A percentile compares a stretch with the other conserved stretches of the same genome.
phyloP scores from a whole-genome alignment of 495 filamentous ascomycete genomes.

The Pseudoneurospora amorphoporcata region DNA sequence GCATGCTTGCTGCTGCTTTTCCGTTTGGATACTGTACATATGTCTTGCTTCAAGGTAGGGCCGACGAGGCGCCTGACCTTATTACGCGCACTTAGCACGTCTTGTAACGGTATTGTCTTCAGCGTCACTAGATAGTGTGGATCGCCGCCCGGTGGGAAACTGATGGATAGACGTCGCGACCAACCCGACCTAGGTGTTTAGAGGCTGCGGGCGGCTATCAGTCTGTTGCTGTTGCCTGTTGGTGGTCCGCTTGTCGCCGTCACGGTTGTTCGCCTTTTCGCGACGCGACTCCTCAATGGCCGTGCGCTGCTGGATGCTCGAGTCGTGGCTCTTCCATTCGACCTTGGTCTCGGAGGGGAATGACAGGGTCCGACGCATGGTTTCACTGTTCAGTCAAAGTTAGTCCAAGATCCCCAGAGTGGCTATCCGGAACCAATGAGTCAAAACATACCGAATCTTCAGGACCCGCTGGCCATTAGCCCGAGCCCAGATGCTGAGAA shows the following conservation, averaged over 20 bases:
- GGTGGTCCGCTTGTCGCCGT: slow-evolving; percentile 30
- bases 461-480: slow-evolving; percentile 86
- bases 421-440: background rate
- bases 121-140: background rate
- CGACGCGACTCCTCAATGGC: slow-evolving; percentile 75
- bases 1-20: slow-evolving; percentile 6
- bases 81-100: background rate
- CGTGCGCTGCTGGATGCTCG: slow-evolving; percentile 68
- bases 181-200: background rate
- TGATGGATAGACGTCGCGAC: background rate
- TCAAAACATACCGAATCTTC: slow-evolving; percentile 72
- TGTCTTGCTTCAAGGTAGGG: background rate
- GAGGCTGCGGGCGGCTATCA: slow-evolving; percentile 6
- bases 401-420: background rate
- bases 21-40: slow-evolving; percentile 9
- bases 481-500: slow-evolving; percentile 94
- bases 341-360: slow-evolving; percentile 85
- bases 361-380: slow-evolving; percentile 75
- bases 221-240: slow-evolving; percentile 17
- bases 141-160: background rate
- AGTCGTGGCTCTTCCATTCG: slow-evolving; percentile 86
- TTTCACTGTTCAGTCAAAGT: slow-evolving; percentile 51
- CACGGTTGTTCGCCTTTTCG: slow-evolving; percentile 51
- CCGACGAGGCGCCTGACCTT: background rate
- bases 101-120: background rate